Evolutionary conservation across 2,329 filamentous ascomycete species (phyloP).

Genomic region (Bipolaris zeicola): DNA sequence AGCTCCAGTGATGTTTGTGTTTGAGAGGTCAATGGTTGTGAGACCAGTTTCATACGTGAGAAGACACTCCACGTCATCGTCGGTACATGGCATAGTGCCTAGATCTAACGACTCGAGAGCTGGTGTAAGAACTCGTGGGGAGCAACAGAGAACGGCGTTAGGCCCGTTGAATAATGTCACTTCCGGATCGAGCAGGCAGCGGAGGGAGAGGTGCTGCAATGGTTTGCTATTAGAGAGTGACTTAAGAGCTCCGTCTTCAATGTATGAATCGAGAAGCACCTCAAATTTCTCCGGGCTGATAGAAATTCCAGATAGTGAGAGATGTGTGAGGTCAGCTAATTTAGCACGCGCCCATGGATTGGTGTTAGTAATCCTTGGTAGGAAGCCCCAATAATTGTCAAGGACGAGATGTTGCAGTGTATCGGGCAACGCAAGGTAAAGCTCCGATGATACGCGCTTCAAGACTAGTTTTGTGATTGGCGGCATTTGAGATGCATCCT

Average conservation of each 20-base stretch:
- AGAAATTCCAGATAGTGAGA: conserved; percentile 21
- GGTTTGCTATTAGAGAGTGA: not conserved
- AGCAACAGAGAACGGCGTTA: conserved; percentile 17
- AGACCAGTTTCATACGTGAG: conserved; percentile 25
- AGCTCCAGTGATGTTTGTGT: conserved; percentile 49
- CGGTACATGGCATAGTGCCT: conserved; percentile 26
- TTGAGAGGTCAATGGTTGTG: conserved; percentile 42
- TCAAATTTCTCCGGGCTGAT: not conserved
- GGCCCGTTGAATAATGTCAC: conserved; percentile 7
- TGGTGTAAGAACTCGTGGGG: conserved; percentile 32
- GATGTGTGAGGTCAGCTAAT: conserved; percentile 20
- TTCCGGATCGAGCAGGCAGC: conserved; percentile 1
- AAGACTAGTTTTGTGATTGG: conserved; percentile 22
- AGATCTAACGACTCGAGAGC: conserved; percentile 25
- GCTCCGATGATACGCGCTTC: conserved; percentile 1
- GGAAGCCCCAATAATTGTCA: not conserved
- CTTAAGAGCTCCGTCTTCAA: not conserved
- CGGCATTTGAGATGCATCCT: not conserved
- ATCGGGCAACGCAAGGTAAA: conserved; percentile 19
- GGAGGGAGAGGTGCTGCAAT: not conserved
- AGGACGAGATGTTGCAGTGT: conserved; percentile 26
- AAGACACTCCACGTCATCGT: conserved; percentile 41
- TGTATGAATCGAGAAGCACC: not conserved
- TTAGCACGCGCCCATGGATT: not conserved
- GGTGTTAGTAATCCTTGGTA: not conserved